Evolutionary conservation across 169 alveolate species (phyloP), one percentile per base, ranked within the genome.

Genomic region (Cryptosporidium felis): DNA sequence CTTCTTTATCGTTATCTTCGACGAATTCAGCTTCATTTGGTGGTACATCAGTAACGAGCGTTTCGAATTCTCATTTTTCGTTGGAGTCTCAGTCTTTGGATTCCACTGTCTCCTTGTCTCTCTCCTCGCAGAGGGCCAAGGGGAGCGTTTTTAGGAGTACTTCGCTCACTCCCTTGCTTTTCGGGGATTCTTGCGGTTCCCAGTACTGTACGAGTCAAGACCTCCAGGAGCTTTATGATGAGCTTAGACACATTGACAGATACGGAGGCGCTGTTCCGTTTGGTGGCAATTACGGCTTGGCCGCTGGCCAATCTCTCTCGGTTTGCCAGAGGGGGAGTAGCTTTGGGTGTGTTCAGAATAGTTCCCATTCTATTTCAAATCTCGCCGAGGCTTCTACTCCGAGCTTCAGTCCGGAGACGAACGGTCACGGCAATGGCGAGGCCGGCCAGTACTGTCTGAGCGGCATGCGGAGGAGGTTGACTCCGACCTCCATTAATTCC

Each of bases 401-500:
- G 18, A 30, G 36, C 23, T 36, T 28, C 14, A 26, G 60, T 5
- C 67, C 49, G 28, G 38, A 51, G 23, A 36, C 32, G 21, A 49
- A 36, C 12, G 28, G 30, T 28, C 5, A 34, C 36, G 56, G 23
- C 56, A 74, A 40, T 53, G 38, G 56, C 32, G n/a, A n/a, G n/a
- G n/a, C n/a, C n/a, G 18, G n/a, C 26, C n/a, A 28, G 2, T 36
- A 18, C 16, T 32, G 49, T 21, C 12, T 16, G 16, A 34, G 28
- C 16, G 32, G 47, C 9, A 63, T 16, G 18, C 49, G 67, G 34
- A 74, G 85, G 41, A 49, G 45, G 26, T 38, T 74, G 41, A 74
- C 85, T 47, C 85, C 85, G 8, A 74, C 85, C 14, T 74, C 85
- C 6, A 74, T 74, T 6, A 74, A 74, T 49, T 74, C 85, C 14